Conservation (phyloP, 768 basidiomycete species). For the Mycena alexandri region DNA sequence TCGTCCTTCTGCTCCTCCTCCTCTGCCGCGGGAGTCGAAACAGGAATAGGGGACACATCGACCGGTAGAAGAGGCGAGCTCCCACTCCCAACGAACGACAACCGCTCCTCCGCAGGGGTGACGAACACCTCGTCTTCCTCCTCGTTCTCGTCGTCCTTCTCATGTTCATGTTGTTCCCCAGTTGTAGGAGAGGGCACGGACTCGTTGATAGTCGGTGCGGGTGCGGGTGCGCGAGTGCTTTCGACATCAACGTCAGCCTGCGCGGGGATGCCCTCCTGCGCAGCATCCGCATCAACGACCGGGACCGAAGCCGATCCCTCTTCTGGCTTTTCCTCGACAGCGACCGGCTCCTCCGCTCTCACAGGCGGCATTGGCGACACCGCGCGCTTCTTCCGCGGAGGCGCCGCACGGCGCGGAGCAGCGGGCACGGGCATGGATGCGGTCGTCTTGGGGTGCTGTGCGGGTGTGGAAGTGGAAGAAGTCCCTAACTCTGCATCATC, state of each 20-base stretch:
- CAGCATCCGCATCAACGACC: too few relatives aligned
- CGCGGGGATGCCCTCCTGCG: too few relatives aligned
- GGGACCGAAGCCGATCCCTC: neutral
- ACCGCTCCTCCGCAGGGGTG: conserved; percentile 23
- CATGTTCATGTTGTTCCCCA: neutral
- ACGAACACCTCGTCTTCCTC: conserved; percentile 13
- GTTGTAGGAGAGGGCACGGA: too few relatives aligned
- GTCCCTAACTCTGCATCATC: neutral
- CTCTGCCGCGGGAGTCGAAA: neutral
- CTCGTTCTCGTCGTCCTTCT: neutral
- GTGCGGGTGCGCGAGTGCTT: too few relatives aligned
- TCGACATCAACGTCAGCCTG: too few relatives aligned
- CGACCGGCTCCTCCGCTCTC: neutral
- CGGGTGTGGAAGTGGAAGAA: neutral
- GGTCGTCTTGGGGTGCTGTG: neutral
- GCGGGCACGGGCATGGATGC: conserved; percentile 78
- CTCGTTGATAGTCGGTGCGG: too few relatives aligned
- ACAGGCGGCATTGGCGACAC: conserved; percentile 60
- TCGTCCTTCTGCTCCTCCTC: neutral
- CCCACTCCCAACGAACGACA: conserved; percentile 10
- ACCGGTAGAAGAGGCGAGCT: neutral
- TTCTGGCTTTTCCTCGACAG: neutral
- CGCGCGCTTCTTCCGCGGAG: conserved; percentile 75
- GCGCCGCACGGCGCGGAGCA: conserved; percentile 79
- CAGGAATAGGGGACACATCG: neutral